phyloP scores from a whole-genome alignment of 2,329 filamentous ascomycete species.

The Xylariaceae sp. region DNA sequence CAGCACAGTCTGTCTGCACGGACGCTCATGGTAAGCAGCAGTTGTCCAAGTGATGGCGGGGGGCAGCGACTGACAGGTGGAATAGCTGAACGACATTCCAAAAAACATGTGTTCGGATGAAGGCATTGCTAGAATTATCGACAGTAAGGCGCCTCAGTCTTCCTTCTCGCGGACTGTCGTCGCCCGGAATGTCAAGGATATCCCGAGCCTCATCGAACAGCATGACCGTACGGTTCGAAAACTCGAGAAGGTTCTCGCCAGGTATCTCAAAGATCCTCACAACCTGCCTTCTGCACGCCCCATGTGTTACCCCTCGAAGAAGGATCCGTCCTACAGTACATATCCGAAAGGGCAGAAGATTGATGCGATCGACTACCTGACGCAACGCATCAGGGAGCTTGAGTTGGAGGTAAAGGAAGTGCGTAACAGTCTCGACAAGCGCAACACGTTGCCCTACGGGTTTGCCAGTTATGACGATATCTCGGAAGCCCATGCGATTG shows the following conservation, averaged over 20 bases:
- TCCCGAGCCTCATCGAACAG: conserved; percentile 78
- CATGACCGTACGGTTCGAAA: conserved; percentile 76
- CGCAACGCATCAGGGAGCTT: conserved; percentile 73
- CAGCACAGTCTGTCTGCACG: conserved; percentile 78
- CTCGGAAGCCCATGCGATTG: conserved; percentile 79
- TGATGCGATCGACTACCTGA: conserved; percentile 91
- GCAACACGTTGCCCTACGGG: conserved; percentile 83
- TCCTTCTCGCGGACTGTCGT: conserved; percentile 49
- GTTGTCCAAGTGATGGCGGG: neutral
- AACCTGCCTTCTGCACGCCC: conserved; percentile 73
- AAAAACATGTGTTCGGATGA: conserved; percentile 74
- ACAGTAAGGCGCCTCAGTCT: conserved; percentile 71
- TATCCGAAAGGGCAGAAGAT: conserved; percentile 66
- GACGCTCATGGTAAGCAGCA: conserved; percentile 53
- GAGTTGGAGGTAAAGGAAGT: conserved; percentile 82
- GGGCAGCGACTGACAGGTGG: conserved; percentile 8
- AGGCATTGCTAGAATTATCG: conserved; percentile 77
- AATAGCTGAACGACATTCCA: conserved; percentile 78
- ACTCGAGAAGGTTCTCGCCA: conserved; percentile 78
- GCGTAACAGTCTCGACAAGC: conserved; percentile 74
- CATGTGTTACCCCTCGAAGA: conserved; percentile 72
- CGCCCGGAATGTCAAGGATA: conserved; percentile 84
- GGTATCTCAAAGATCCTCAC: conserved; percentile 83
- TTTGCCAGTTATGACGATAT: conserved; percentile 93
- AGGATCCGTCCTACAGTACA: conserved; percentile 61